phyloP scores from a whole-genome alignment of 1,284 basidiomycete species.

The Leccinum angustisporum region DNA sequence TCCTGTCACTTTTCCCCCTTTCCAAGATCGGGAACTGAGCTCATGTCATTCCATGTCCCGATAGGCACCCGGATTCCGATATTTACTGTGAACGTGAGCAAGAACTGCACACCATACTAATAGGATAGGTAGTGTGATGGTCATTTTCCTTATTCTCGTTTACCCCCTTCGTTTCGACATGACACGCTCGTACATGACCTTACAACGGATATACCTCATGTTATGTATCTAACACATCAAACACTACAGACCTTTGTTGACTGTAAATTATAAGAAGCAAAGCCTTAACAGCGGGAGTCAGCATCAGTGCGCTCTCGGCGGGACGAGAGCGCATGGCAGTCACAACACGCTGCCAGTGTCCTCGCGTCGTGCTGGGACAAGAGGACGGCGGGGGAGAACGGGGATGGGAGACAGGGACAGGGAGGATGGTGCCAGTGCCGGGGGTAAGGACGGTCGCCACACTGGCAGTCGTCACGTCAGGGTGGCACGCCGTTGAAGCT shows the following conservation, averaged over 20 bases:
- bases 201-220: neutral
- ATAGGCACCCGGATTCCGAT: conserved; percentile 5
- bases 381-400: no score
- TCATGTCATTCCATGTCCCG: neutral
- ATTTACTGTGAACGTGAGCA: neutral
- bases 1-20: neutral
- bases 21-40: neutral
- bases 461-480: no score
- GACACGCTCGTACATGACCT: neutral
- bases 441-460: no score
- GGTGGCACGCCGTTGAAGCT: no score
- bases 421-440: no score
- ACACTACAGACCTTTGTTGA: neutral
- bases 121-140: neutral
- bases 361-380: no score
- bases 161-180: neutral
- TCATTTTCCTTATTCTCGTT: neutral
- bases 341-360: no score
- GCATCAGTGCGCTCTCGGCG: no score
- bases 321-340: no score
- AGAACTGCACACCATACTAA: neutral
- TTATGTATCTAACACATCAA: neutral
- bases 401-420: no score
- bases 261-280: neutral
- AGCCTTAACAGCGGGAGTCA: neutral